Base-by-base conservation (phyloP, 1,139 yeast genomes). In the Geotrichum histeridarum region DNA sequence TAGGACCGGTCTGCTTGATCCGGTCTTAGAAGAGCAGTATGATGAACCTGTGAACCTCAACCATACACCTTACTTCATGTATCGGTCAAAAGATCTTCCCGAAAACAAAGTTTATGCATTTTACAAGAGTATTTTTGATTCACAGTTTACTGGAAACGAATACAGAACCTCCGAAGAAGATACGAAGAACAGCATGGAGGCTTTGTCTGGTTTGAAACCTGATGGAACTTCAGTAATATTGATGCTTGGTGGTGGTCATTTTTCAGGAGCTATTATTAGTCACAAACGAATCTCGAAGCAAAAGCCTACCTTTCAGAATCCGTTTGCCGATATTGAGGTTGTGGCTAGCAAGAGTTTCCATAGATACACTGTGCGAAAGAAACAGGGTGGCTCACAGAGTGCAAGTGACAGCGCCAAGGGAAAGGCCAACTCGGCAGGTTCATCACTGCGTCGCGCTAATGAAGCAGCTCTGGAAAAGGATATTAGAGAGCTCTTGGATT, bases 231-330 rank as follows among this genome's bases (percentile, higher is more conserved):
- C 88, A 2, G 96, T 95, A 1, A 71, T 93, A 12, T 79, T 93
- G 60, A 89, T 94, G 96, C 80, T 93, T 55, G 98, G 98, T 9
- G 98, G 99, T 48, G 99, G 99, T 42, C 98, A 94, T 71, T 94
- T 93, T 74, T 96, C 98, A 0, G 99, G 95, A 11, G 97, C 96
- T 0, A 85, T 93, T 44, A 77, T 94, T 11, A 82, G 90, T 1
- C 98, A 91, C 65, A 74, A 74, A 45, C 83, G 82, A 22, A 62
- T 79, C 2, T 78, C 79, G 61, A 86, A 90, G 47, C 70, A 60
- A 50, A 44, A 37, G 32, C 64, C 70, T 8, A 74, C 64, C 57
- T 66, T 53, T 63, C 67, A 61, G 63, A 77, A 66, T 63, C 73
- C 56, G 70, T 79, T 86, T 1, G 78, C 83, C 37, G 64, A 66